Conservation (phyloP, 805 yeast genomes). For the Metschnikowia sp. region DNA sequence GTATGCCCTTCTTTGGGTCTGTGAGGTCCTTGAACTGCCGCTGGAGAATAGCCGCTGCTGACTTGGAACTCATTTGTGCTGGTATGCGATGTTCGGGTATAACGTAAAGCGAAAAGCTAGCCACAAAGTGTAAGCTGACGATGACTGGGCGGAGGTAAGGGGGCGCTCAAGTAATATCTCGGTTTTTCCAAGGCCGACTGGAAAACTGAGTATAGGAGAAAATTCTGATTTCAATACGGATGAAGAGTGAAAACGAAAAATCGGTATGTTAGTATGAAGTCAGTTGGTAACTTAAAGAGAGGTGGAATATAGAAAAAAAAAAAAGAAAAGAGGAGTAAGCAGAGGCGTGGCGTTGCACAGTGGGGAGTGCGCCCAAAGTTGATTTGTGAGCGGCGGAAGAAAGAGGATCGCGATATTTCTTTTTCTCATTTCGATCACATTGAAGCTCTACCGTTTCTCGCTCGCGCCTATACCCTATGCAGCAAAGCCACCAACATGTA, state of each 20-base stretch:
- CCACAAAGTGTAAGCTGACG: background rate
- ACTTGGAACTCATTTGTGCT: slow-evolving; percentile 41
- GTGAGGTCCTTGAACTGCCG: slow-evolving; percentile 93
- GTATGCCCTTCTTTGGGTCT: slow-evolving; percentile 76
- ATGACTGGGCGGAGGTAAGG: no score
- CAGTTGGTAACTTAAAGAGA: background rate
- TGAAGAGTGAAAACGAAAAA: background rate
- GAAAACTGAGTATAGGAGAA: background rate
- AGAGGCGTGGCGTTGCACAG: slow-evolving; percentile 6
- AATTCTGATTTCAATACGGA: background rate
- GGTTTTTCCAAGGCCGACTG: background rate
- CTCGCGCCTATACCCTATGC: no score
- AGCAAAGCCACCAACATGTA: no score
- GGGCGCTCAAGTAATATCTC: background rate
- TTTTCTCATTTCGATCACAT: background rate
- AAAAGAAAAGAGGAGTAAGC: slow-evolving; percentile 9
- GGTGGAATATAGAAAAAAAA: background rate
- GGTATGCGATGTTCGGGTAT: no score
- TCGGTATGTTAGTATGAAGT: background rate
- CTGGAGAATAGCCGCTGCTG: slow-evolving; percentile 81
- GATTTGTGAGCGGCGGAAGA: slow-evolving; percentile 8
- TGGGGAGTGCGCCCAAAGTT: slow-evolving; percentile 9
- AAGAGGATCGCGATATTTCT: slow-evolving; percentile 5
- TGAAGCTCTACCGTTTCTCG: no score
- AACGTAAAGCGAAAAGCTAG: background rate